Evolutionary conservation across 2,329 filamentous ascomycete genomes (phyloP).

Genomic region (Aspergillus sp.): DNA sequence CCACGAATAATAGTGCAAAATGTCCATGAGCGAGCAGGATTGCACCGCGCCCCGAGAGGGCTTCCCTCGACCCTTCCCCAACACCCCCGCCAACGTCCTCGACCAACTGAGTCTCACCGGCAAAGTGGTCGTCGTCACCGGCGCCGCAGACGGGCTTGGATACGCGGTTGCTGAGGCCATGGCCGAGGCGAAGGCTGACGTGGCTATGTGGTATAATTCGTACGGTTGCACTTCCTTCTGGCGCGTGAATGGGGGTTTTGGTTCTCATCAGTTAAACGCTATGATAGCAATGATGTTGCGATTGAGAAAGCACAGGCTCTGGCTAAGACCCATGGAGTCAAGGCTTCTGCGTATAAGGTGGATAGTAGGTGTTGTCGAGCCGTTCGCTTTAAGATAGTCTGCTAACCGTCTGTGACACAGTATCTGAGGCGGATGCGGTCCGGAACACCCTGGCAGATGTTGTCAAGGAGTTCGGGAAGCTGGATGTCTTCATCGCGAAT

Average conservation of each 20-base stretch:
- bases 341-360: slow-evolving; percentile 37
- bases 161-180: slow-evolving; percentile 39
- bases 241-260: background rate
- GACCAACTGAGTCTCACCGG: slow-evolving; percentile 39
- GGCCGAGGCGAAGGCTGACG: slow-evolving; percentile 39
- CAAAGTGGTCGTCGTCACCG: slow-evolving; percentile 36
- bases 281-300: slow-evolving; percentile 25
- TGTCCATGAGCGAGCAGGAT: slow-evolving; percentile 35
- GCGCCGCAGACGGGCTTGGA: slow-evolving; percentile 42
- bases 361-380: slow-evolving; percentile 19
- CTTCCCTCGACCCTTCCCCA: slow-evolving; percentile 32
- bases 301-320: slow-evolving; percentile 30
- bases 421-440: slow-evolving; percentile 35
- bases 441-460: slow-evolving; percentile 27
- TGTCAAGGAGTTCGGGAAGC: slow-evolving; percentile 33
- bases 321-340: slow-evolving; percentile 27
- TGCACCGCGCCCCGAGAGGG: slow-evolving; percentile 22
- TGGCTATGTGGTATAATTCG: slow-evolving; percentile 38
- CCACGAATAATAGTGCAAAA: slow-evolving; percentile 11
- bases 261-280: background rate
- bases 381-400: background rate
- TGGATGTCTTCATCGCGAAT: slow-evolving; percentile 40
- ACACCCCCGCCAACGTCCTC: slow-evolving; percentile 37
- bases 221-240: slow-evolving; percentile 5
- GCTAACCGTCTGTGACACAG: slow-evolving; percentile 13